Evolutionary conservation across 352 stramenopile genomes (phyloP).

Genomic region (Peronosclerospora sorghi): DNA sequence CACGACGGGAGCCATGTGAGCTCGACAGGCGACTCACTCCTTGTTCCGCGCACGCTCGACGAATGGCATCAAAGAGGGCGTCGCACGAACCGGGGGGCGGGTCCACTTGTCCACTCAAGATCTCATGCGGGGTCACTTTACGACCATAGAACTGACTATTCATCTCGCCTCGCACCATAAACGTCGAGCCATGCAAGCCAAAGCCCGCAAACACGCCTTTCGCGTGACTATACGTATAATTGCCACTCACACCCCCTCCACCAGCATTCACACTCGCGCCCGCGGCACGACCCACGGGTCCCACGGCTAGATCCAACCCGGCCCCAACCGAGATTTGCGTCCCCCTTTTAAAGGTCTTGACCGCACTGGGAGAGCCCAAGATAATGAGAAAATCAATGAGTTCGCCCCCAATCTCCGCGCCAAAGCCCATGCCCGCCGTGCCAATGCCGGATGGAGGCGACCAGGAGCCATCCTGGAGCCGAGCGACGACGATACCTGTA

Average conservation of each 20-base stretch:
- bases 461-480: constrained; percentile 75
- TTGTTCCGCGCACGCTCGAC: constrained; percentile 24
- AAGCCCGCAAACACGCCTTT: constrained; percentile 75
- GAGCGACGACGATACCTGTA: constrained; percentile 69
- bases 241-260: constrained; percentile 65
- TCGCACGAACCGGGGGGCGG: constrained; percentile 52
- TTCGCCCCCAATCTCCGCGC: constrained; percentile 73
- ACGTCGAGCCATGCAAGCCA: constrained; percentile 72
- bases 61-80: constrained; percentile 58
- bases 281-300: constrained; percentile 53
- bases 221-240: constrained; percentile 81
- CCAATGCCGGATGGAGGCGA: constrained; percentile 75
- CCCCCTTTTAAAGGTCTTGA: constrained; percentile 78
- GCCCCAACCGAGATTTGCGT: constrained; percentile 74
- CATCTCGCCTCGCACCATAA: constrained; percentile 76
- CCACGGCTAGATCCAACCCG: constrained; percentile 63
- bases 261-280: constrained; percentile 68
- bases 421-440: constrained; percentile 71
- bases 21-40: constrained; percentile 11
- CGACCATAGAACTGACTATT: constrained; percentile 78
- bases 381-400: constrained; percentile 87
- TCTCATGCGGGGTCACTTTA: constrained; percentile 71
- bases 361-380: constrained; percentile 50
- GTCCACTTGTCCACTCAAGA: constrained; percentile 64
- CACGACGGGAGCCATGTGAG: constrained; percentile 13